These are phyloP conservation scores for Daldinia eschscholtzii DNA, from an alignment of 2,329 filamentous ascomycete genomes.

Conservation along the genomic window DNA sequence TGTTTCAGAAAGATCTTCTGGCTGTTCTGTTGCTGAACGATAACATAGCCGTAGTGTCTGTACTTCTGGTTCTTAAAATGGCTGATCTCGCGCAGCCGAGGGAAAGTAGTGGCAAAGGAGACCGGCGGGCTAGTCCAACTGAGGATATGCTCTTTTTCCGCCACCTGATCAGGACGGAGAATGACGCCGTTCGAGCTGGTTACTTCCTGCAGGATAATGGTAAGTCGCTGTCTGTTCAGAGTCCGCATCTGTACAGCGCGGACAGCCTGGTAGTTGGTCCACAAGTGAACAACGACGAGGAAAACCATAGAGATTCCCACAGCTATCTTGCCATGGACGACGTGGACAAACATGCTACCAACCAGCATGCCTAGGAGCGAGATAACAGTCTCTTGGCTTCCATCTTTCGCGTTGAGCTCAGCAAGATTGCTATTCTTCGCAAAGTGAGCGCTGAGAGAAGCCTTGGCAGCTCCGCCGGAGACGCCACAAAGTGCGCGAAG, in stretches of 20 bases:
- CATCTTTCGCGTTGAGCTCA: conserved; percentile 90
- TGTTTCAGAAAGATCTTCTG: conserved; percentile 74
- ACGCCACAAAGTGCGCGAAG: conserved; percentile 82
- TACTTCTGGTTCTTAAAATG: conserved; percentile 61
- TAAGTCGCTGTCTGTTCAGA: conserved; percentile 88
- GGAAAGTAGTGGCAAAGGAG: conserved; percentile 54
- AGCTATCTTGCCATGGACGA: conserved; percentile 75
- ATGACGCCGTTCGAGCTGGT: conserved; percentile 66
- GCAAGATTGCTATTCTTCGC: conserved; percentile 87
- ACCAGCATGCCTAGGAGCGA: conserved; percentile 87
- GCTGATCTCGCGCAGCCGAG: conserved; percentile 40
- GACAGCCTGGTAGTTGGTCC: conserved; percentile 89
- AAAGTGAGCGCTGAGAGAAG: conserved; percentile 92
- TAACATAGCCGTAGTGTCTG: conserved; percentile 67
- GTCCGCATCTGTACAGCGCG: conserved; percentile 84
- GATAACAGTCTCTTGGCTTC: conserved; percentile 94
- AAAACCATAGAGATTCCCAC: conserved; percentile 81
- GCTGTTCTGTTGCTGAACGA: conserved; percentile 65
- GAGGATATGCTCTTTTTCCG: conserved; percentile 75
- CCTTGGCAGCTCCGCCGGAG: conserved; percentile 89
- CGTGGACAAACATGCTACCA: conserved; percentile 84
- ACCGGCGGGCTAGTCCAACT: conserved; percentile 61
- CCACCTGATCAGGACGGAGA: conserved; percentile 74
- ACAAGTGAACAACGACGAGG: conserved; percentile 81
- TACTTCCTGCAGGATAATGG: conserved; percentile 74